Percentiles rank a stretch among this genome's conserved stretches.
These are phyloP conservation scores for Didymella glomerata DNA, from an alignment of 2,329 filamentous ascomycete species.

Conservation along the genomic window DNA sequence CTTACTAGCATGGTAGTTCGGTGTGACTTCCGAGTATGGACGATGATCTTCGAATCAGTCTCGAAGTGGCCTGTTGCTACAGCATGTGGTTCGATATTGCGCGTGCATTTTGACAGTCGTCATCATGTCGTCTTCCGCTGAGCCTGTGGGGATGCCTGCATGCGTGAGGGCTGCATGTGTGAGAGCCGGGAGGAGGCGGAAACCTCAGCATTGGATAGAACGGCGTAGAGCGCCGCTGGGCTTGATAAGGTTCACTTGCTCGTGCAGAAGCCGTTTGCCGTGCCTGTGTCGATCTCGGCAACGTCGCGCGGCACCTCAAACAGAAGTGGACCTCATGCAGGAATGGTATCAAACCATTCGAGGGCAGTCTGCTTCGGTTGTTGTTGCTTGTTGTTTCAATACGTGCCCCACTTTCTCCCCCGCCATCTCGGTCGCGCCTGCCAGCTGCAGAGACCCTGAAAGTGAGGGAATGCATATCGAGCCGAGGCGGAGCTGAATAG, in stretches of 20 bases:
- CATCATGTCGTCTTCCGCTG: not conserved
- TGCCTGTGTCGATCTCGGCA: slow-evolving; percentile 9
- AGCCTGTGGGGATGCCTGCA: not conserved
- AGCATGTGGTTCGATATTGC: not conserved
- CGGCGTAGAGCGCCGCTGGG: slow-evolving; percentile 9
- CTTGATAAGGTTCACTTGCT: slow-evolving; percentile 4
- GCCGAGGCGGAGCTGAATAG: not conserved
- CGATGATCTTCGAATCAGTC: slow-evolving; percentile 6
- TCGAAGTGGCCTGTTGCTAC: not conserved
- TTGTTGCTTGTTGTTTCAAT: slow-evolving; percentile 9
- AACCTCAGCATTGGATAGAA: not conserved
- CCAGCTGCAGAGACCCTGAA: slow-evolving; percentile 6
- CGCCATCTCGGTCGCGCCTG: slow-evolving; percentile 2
- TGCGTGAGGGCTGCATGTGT: not conserved
- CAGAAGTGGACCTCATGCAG: slow-evolving; percentile 3
- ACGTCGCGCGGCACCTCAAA: slow-evolving; percentile 4
- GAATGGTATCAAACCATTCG: not conserved
- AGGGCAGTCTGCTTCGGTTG: not conserved
- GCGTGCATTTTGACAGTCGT: not conserved
- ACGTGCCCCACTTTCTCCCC: slow-evolving; percentile 9
- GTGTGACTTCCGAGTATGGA: not conserved
- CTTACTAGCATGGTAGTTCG: slow-evolving; percentile 1
- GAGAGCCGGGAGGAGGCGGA: not conserved
- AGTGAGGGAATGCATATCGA: not conserved
- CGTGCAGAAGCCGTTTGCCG: not conserved